phyloP scores from a whole-genome alignment of 495 filamentous ascomycete species.

The Corynascus novoguineensis region DNA sequence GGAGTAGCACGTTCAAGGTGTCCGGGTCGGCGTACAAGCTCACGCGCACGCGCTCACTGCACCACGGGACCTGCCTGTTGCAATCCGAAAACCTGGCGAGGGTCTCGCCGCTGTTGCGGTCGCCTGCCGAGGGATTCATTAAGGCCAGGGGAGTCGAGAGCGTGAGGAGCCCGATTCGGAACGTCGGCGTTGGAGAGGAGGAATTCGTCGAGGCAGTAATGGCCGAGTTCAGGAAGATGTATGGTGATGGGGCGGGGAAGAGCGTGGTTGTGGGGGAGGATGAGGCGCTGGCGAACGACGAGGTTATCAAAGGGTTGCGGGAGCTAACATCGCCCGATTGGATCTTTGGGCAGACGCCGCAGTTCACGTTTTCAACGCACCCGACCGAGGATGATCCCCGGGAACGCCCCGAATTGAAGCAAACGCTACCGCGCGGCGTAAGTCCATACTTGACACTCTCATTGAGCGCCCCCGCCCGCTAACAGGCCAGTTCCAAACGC shows the following conservation, averaged over 20 bases:
- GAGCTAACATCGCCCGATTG: slow-evolving; percentile 59
- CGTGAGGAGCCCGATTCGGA: slow-evolving; percentile 75
- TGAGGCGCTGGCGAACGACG: slow-evolving; percentile 20
- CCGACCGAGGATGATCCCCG: slow-evolving; percentile 51
- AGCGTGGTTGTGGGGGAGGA: slow-evolving; percentile 42
- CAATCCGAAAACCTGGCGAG: slow-evolving; percentile 60
- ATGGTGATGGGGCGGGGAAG: slow-evolving; percentile 29
- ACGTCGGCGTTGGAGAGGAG: slow-evolving; percentile 53
- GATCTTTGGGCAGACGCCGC: slow-evolving; percentile 79
- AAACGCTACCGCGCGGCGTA: slow-evolving; percentile 26
- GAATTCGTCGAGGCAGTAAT: slow-evolving; percentile 50
- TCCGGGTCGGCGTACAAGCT: slow-evolving; percentile 94
- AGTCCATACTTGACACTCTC: neutral
- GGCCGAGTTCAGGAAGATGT: slow-evolving; percentile 50
- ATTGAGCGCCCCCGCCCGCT: neutral
- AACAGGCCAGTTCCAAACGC: slow-evolving; percentile 18
- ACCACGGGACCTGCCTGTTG: slow-evolving; percentile 88
- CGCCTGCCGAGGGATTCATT: slow-evolving; percentile 68
- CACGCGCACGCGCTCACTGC: slow-evolving; percentile 67
- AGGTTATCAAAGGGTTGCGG: slow-evolving; percentile 50
- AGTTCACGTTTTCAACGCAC: slow-evolving; percentile 64
- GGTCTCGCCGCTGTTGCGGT: slow-evolving; percentile 61
- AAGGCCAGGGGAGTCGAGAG: slow-evolving; percentile 87
- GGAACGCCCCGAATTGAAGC: slow-evolving; percentile 43
- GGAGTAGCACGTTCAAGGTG: slow-evolving; percentile 58